These are phyloP conservation scores for Pseudogymnoascus destructans DNA, from an alignment of 2,329 filamentous ascomycete species.

Conservation along the genomic window DNA sequence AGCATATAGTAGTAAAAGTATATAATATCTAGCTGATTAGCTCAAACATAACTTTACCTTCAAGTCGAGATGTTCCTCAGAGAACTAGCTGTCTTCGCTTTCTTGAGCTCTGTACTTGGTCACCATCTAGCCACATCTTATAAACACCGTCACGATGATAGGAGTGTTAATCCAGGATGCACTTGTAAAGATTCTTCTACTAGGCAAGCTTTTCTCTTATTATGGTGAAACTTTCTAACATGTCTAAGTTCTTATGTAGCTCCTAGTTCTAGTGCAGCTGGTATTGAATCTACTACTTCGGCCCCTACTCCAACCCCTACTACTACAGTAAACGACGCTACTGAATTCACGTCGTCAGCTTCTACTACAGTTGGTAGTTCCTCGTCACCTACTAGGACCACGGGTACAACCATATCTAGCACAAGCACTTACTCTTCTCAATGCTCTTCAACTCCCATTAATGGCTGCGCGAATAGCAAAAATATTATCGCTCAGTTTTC, in stretches of 20 bases:
- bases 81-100: not conserved
- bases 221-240: not conserved
- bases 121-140: not conserved
- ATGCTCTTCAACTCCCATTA: not conserved
- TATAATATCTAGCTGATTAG: not conserved
- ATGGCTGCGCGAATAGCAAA: not conserved
- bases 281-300: not conserved
- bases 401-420: not conserved
- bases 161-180: not conserved
- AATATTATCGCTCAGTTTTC: not conserved
- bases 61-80: not conserved
- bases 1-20: not conserved
- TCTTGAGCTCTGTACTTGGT: not conserved
- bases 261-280: not conserved
- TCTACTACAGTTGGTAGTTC: not conserved
- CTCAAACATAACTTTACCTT: not conserved
- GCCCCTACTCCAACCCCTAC: not conserved
- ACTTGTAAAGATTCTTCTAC: not conserved
- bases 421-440: not conserved
- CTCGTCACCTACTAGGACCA: not conserved
- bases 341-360: not conserved
- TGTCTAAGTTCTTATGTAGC: not conserved
- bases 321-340: not conserved
- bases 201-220: not conserved
- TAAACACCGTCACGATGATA: not conserved